phyloP scores from a whole-genome alignment of 352 stramenopile genomes.

The Bremia lactucae region DNA sequence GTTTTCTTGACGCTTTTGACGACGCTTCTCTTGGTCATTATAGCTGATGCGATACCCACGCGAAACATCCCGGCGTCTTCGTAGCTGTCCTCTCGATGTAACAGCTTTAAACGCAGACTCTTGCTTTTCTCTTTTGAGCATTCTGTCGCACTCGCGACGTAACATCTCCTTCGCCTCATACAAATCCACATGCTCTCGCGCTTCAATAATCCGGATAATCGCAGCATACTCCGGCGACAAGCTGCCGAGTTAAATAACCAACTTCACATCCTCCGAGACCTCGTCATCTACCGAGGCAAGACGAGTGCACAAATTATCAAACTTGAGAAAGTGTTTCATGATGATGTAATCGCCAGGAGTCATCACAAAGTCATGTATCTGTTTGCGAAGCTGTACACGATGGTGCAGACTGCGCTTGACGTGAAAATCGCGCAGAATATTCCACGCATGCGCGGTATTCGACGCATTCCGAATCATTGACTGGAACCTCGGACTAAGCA shows the following conservation, averaged over 20 bases:
- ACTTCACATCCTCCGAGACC: background rate
- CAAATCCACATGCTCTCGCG: too few relatives aligned
- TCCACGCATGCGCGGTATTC: background rate
- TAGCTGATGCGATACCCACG: too few relatives aligned
- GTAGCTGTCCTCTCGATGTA: too few relatives aligned
- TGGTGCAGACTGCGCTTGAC: background rate
- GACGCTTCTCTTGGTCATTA: too few relatives aligned
- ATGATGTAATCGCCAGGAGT: background rate
- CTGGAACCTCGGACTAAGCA: background rate
- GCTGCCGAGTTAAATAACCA: background rate
- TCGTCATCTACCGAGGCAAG: background rate
- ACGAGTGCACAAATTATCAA: background rate
- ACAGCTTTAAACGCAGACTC: too few relatives aligned
- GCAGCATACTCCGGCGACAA: background rate
- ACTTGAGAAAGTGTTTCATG: background rate
- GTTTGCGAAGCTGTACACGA: background rate
- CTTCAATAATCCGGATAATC: too few relatives aligned
- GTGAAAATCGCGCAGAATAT: background rate
- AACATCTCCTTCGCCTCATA: too few relatives aligned
- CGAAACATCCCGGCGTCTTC: too few relatives aligned
- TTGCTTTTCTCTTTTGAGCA: too few relatives aligned
- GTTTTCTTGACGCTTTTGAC: too few relatives aligned
- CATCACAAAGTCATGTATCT: too few relatives aligned
- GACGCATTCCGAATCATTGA: background rate
- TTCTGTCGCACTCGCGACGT: too few relatives aligned